phyloP scores from a whole-genome alignment of 768 basidiomycete species.

The Russula sp. region DNA sequence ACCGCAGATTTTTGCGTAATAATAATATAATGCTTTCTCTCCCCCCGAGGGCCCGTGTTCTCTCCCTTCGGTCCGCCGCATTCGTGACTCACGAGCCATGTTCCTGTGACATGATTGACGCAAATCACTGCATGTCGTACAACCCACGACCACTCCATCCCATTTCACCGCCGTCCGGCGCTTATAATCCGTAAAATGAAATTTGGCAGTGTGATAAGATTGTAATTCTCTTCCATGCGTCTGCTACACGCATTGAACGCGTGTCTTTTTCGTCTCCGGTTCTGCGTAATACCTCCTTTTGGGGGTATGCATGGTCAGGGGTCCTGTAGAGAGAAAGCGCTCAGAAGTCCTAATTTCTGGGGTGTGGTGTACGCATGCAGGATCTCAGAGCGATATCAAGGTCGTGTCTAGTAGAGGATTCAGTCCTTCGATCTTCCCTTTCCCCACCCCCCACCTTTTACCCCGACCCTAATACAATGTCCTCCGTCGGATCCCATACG shows the following conservation, averaged over 20 bases:
- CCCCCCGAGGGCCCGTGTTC: background rate
- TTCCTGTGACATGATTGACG: slow-evolving; percentile 18
- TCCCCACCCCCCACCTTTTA: slow-evolving; percentile 1
- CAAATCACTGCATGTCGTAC: slow-evolving; percentile 20
- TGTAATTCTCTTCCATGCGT: slow-evolving; percentile 10
- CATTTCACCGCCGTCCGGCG: slow-evolving; percentile 7
- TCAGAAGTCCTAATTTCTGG: slow-evolving; percentile 6
- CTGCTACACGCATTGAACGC: slow-evolving; percentile 19
- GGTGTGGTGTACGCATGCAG: slow-evolving; percentile 18
- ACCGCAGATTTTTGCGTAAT: slow-evolving; percentile 3
- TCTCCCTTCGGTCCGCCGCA: background rate
- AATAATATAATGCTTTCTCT: background rate
- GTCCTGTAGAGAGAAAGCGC: background rate
- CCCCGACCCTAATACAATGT: slow-evolving; percentile 1
- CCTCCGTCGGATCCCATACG: slow-evolving; percentile 2
- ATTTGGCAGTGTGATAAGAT: slow-evolving; percentile 18
- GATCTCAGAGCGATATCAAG: slow-evolving; percentile 16
- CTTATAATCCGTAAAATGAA: slow-evolving; percentile 12
- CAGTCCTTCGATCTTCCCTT: slow-evolving; percentile 12
- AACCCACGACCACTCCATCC: background rate
- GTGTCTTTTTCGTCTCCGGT: slow-evolving; percentile 15
- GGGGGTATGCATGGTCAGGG: slow-evolving; percentile 13
- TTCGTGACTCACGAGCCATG: slow-evolving; percentile 10
- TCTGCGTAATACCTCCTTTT: slow-evolving; percentile 4
- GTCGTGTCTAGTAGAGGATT: slow-evolving; percentile 2